These are phyloP conservation scores for Lathyrus oleraceus DNA, from an alignment of 306 rosid genomes.

Conservation along the genomic window DNA sequence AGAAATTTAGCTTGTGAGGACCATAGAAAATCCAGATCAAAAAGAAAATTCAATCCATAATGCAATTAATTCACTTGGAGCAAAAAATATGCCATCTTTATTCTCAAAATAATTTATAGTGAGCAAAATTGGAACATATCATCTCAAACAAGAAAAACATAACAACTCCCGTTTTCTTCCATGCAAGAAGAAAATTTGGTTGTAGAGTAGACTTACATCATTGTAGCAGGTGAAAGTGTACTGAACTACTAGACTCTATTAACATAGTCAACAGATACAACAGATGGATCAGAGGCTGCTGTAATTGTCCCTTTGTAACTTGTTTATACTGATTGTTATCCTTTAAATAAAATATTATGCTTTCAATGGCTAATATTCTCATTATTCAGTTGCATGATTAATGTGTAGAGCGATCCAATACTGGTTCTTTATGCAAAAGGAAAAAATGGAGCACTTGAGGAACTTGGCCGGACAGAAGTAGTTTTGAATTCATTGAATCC, in stretches of 20 bases:
- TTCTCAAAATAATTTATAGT: neutral
- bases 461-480: slow-evolving; percentile 92
- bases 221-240: slow-evolving; percentile 1
- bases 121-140: neutral
- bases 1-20: neutral
- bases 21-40: slow-evolving; percentile 7
- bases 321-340: slow-evolving; percentile 9
- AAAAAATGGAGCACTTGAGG: slow-evolving; percentile 79
- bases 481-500: slow-evolving; percentile 82
- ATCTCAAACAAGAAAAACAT: neutral
- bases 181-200: neutral
- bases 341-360: slow-evolving; percentile 2
- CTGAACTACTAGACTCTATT: slow-evolving; percentile 32
- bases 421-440: slow-evolving; percentile 71
- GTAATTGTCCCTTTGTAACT: neutral
- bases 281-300: slow-evolving; percentile 15
- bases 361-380: slow-evolving; percentile 17
- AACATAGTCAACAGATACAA: slow-evolving; percentile 19
- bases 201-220: neutral
- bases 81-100: neutral
- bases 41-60: slow-evolving; percentile 13
- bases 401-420: slow-evolving; percentile 90
- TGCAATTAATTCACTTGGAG: slow-evolving; percentile 1
- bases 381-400: slow-evolving; percentile 30
- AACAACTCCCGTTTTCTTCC: neutral